Evolutionary conservation across 2,329 filamentous ascomycete species (phyloP), one percentile per base, ranked within the genome.

Genomic region (Teratosphaeriaceae sp.): DNA sequence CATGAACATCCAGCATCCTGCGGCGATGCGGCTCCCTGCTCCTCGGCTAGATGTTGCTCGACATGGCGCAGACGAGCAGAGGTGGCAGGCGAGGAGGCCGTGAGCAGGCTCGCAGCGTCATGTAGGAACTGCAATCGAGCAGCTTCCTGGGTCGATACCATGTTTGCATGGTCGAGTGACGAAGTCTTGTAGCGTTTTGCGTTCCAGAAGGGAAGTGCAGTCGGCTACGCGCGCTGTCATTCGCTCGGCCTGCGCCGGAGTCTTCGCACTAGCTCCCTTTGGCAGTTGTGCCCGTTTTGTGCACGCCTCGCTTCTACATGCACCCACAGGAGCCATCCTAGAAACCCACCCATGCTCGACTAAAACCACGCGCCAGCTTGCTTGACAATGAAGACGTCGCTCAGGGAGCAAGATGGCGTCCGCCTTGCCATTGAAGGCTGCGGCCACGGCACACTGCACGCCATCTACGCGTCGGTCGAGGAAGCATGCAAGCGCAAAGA

Each of bases 391-490:
- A 42, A 45, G 8, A 11, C 44, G 11, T 18, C 47, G 16, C 43
- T 56, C 8, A 22, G 39, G 15, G 47, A 52, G 33, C 38, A 43
- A 15, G 22, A 54, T 12, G 55, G 49, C 38, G 42, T 94, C 47
- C 81, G 88, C 43, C 74, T 96, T 49, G 90, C 88, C 16, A 70
- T 94, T 5, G 85, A 94, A 71, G 89, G 89, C 56, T 95, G 89
- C 62, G 90, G 90, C 45, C 92, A 98, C 67, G 92, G 92, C 50
- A 87, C 83, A 1, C 78, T 98, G 40, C 78, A 97, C 62, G 85
- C 87, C 44, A 97, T 98, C 54, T 98, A 97, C 64, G 79, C 84
- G 1, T 83, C 86, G 1, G 78, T 94, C 20, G 70, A 76, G 30
- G 73, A 78, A 50, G 75, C 87, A 8, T 86, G 83, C 63, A 71